Evolutionary conservation across 2,329 filamentous ascomycete species (phyloP).

Genomic region (Graphilbum ipis-grandicollis): DNA sequence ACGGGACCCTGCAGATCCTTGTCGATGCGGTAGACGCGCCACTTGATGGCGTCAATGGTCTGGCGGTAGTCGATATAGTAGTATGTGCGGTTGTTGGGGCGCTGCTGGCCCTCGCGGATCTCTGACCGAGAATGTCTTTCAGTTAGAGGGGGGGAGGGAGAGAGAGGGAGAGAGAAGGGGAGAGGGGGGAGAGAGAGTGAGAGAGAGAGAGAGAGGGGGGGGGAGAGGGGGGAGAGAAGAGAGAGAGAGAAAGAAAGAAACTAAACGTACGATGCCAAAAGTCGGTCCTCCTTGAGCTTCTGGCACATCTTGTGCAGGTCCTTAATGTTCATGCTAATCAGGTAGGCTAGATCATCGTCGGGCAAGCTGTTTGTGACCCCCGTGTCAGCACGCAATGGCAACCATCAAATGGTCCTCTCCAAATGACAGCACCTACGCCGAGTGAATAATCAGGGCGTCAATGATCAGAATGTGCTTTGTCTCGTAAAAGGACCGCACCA

Average conservation of each 20-base stretch:
- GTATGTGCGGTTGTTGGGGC: constrained; percentile 75
- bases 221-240: constrained; percentile 1
- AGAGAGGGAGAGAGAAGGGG: not conserved
- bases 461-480: constrained; percentile 71
- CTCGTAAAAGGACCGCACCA: constrained; percentile 72
- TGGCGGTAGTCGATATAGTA: constrained; percentile 94
- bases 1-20: constrained; percentile 76
- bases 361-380: constrained; percentile 28
- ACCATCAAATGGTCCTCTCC: constrained; percentile 16
- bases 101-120: constrained; percentile 61
- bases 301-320: constrained; percentile 81
- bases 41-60: constrained; percentile 93
- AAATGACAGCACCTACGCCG: constrained; percentile 37
- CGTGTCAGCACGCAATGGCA: not conserved
- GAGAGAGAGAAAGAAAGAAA: not conserved
- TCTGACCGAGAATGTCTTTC: constrained; percentile 63
- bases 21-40: constrained; percentile 73
- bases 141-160: too few relatives aligned
- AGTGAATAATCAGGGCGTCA: constrained; percentile 74
- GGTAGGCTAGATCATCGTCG: constrained; percentile 71
- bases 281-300: constrained; percentile 68
- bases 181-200: constrained; percentile 2
- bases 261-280: constrained; percentile 54
- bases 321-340: constrained; percentile 82
- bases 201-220: not conserved